Evolutionary conservation across 78 protist species (phyloP), one percentile per base, ranked within the genome.

Genomic region (Isochrysis galbana): DNA sequence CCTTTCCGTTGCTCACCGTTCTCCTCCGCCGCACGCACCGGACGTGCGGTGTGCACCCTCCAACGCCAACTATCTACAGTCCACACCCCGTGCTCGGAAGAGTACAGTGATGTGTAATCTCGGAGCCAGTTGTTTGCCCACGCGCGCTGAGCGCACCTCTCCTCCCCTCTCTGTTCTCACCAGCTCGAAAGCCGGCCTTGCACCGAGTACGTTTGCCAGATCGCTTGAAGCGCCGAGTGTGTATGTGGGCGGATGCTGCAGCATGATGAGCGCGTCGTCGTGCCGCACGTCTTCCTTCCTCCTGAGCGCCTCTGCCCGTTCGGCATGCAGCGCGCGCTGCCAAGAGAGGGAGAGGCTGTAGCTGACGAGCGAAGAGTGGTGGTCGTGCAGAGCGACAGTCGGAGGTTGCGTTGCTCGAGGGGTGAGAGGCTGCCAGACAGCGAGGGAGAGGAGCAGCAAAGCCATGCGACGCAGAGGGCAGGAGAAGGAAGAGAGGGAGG

Each of bases 101-200:
- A n/a, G n/a, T n/a, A n/a, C n/a, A n/a, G n/a, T n/a, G n/a, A n/a
- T n/a, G n/a, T n/a, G n/a, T n/a, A n/a, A n/a, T n/a, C n/a, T n/a
- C n/a, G n/a, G n/a, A n/a, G n/a, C n/a, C n/a, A n/a, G n/a, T n/a
- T n/a, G n/a, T n/a, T n/a, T n/a, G n/a, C n/a, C n/a, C n/a, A n/a
- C n/a, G n/a, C n/a, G n/a, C n/a, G n/a, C n/a, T n/a, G 61, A 14
- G 29, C 61, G 61, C 61, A 51, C 61, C 70, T 90, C 82, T 25
- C 92, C 92, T 11, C 92, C 92, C 0, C 92, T 67, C 88, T 74
- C 55, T 17, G 84, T 70, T 23, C 78, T 42, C 26, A 44, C 25
- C n/a, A 86, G 38, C 0, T 48, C 90, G 36, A 77, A 26, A 25
- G 44, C 14, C 42, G 72, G 87, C 32, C 21, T 17, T 34, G 5